These are phyloP conservation scores for Pyropia haitanensis DNA, from an alignment of 23 red algal genomes.

Conservation along the genomic window DNA sequence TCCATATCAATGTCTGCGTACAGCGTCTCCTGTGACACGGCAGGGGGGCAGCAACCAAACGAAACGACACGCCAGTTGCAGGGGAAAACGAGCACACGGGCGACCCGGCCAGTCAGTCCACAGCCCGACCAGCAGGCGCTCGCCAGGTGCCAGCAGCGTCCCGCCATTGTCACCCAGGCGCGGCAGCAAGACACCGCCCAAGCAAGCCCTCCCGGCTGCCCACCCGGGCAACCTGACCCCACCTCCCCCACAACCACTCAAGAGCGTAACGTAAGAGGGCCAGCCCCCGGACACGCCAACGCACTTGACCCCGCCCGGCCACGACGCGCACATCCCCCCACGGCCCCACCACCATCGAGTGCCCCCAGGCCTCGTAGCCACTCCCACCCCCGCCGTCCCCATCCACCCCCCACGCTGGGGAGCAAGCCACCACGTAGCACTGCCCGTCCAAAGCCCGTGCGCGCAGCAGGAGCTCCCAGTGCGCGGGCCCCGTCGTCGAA, in stretches of 20 bases:
- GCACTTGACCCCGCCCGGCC: conserved; percentile 14
- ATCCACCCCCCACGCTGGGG: conserved; percentile 25
- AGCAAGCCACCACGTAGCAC: conserved; percentile 80
- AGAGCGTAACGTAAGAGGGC: not conserved
- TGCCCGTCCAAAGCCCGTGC: conserved; percentile 92
- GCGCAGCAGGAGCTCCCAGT: conserved; percentile 90
- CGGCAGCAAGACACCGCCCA: too few species aligned
- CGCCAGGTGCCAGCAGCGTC: too few species aligned
- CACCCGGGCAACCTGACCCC: not conserved
- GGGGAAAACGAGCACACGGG: too few species aligned
- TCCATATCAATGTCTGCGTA: conserved; percentile 57
- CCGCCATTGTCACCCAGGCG: too few species aligned
- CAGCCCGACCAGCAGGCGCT: too few species aligned
- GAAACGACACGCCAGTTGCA: too few species aligned
- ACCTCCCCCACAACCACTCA: not conserved
- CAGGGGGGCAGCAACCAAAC: too few species aligned
- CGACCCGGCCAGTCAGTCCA: too few species aligned
- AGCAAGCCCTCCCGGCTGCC: too few species aligned
- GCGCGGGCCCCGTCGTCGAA: conserved; percentile 93
- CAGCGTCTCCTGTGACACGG: not conserved
- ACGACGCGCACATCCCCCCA: conserved; percentile 75
- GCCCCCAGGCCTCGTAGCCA: conserved; percentile 82
- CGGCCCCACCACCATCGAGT: conserved; percentile 81
- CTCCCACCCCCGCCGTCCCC: conserved; percentile 19
- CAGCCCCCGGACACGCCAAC: not conserved